Base-by-base conservation (phyloP, 2,329 filamentous ascomycete species). In the Ophiostoma ulmi region DNA sequence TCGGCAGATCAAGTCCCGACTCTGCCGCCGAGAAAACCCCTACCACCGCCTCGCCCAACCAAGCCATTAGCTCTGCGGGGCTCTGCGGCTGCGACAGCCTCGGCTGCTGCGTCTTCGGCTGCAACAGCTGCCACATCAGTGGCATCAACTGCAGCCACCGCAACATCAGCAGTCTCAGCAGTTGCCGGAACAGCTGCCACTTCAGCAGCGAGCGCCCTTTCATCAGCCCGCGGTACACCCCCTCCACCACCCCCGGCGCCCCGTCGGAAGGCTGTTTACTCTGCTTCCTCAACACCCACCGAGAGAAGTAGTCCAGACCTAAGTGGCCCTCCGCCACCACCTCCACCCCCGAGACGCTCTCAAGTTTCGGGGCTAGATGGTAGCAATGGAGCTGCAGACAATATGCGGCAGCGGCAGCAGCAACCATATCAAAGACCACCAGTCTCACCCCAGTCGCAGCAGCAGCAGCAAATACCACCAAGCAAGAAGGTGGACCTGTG, bases 401-500 rank as follows among this genome's bases (percentile, higher is more conserved):
- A 58, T n/a, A 52, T 69, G 69, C 75, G 69, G 41, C 72, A 72
- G 71, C 69, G 52, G 63, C 71, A 44, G 65, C 65, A 67, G 38
- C 8, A 44, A n/a, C n/a, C 35, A 67, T 44, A 67, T 41, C 65
- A 61, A 69, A 35, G 20, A 71, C 72, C 75, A 20, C 72, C 68
- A 72, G 14, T 36, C 14, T 17, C 41, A n/a, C 72, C 55, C 61
- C 55, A 31, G 68, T 71, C 74, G 38, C 72, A 69, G 71, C 75
- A 69, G 44, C 69, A 64, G 58, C 70, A 63, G 63, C 55, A 38
- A 44, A 71, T 3, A 77, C 70, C 73, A 13, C 58, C 66, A 14
- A 92, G 87, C 78, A 92, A 90, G 80, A 90, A 91, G 74, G 82
- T 93, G 70, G 89, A 90, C 72, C 76, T 93, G 67, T 95, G 91